phyloP scores from a whole-genome alignment of 768 basidiomycete species.

The Mrakia gelida region DNA sequence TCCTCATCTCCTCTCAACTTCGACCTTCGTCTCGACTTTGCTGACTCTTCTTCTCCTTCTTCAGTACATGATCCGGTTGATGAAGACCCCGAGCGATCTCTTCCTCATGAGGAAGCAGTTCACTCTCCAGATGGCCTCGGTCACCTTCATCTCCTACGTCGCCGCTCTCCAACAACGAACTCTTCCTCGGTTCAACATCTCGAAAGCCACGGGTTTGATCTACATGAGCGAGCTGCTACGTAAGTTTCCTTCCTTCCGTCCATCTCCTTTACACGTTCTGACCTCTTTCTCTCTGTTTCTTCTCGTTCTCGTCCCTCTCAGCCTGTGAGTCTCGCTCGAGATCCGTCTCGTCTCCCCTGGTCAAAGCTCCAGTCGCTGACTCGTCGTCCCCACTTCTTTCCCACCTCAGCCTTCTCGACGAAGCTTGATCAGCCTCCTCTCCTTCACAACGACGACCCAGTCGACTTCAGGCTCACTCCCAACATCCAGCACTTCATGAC shows the following conservation, averaged over 20 bases:
- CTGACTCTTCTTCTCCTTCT: neutral
- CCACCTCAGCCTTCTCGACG: slow-evolving; percentile 19
- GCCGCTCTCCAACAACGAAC: slow-evolving; percentile 76
- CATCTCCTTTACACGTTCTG: neutral
- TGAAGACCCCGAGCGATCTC: slow-evolving; percentile 74
- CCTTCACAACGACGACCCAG: slow-evolving; percentile 76
- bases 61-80: slow-evolving; percentile 86
- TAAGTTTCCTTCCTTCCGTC: slow-evolving; percentile 41
- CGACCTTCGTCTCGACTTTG: neutral
- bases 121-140: slow-evolving; percentile 77
- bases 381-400: neutral
- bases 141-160: slow-evolving; percentile 86
- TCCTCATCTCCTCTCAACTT: slow-evolving; percentile 23
- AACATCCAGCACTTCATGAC: slow-evolving; percentile 93
- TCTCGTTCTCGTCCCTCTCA: slow-evolving; percentile 2
- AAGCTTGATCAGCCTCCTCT: slow-evolving; percentile 9
- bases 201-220: slow-evolving; percentile 80
- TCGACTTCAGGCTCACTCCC: slow-evolving; percentile 95
- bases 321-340: neutral
- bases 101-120: slow-evolving; percentile 99
- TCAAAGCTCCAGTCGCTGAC: neutral
- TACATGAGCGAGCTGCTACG: slow-evolving; percentile 91
- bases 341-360: neutral
- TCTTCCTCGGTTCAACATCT: slow-evolving; percentile 80
- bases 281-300: neutral